Evolutionary conservation across 1,284 basidiomycete species (phyloP).

Genomic region (Apiotrichum montevideense): DNA sequence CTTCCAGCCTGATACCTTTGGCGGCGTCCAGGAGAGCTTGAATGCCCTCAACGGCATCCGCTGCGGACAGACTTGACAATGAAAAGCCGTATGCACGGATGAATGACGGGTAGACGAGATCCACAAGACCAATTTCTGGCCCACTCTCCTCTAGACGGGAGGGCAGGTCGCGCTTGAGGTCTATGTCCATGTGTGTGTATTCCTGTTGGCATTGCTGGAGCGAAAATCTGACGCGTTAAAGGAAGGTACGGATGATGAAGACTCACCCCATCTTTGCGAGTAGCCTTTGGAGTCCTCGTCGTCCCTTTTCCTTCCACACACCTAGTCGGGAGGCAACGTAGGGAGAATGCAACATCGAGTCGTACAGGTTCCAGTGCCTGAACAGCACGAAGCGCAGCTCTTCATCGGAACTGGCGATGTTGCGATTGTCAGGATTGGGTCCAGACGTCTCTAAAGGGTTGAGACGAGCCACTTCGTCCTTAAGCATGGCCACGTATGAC

Average conservation of each 20-base stretch:
- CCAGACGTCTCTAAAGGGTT: constrained; percentile 54
- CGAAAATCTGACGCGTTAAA: constrained; percentile 64
- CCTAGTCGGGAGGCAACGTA: constrained; percentile 93
- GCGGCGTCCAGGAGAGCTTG: constrained; percentile 85
- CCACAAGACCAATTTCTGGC: constrained; percentile 93
- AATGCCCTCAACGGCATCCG: constrained; percentile 88
- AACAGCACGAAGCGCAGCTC: constrained; percentile 92
- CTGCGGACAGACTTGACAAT: constrained; percentile 77
- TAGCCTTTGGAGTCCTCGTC: constrained; percentile 80
- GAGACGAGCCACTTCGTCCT: constrained; percentile 83
- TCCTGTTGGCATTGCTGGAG: constrained; percentile 88
- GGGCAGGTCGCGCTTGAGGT: constrained; percentile 76
- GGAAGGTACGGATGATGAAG: constrained; percentile 9
- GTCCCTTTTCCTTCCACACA: constrained; percentile 91
- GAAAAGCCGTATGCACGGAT: constrained; percentile 84
- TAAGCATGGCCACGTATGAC: constrained; percentile 65
- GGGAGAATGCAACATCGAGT: constrained; percentile 94
- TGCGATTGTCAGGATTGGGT: constrained; percentile 62
- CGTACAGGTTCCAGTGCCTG: constrained; percentile 95
- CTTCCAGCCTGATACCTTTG: constrained; percentile 77
- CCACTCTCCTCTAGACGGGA: constrained; percentile 81
- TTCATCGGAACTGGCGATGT: constrained; percentile 65
- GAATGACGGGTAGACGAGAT: constrained; percentile 89
- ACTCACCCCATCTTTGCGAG: constrained; percentile 97
- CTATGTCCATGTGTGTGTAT: constrained; percentile 93